Evolutionary conservation across 768 basidiomycete genomes (phyloP).

Genomic region (Lactifluus volemus): DNA sequence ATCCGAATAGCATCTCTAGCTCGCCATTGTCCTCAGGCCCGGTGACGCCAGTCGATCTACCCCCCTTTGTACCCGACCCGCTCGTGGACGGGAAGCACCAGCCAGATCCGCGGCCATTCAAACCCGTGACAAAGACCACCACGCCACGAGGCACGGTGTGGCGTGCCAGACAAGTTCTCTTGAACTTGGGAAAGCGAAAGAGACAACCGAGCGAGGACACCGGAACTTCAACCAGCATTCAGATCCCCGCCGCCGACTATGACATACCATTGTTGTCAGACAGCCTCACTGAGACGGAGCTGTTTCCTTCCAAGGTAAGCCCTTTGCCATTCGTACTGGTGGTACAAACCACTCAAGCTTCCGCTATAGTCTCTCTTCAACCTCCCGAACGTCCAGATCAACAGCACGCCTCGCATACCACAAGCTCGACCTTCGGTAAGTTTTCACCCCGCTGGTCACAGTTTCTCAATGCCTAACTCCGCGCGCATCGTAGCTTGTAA

Average conservation of each 20-base stretch:
- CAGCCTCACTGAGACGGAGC: neutral
- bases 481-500: neutral
- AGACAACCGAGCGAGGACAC: neutral
- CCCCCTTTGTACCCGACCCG: neutral
- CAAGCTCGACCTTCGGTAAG: neutral
- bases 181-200: constrained; percentile 8
- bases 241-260: neutral
- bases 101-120: constrained; percentile 7
- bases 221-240: neutral
- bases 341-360: no score
- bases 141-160: neutral
- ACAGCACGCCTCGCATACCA: neutral
- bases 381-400: constrained; percentile 5
- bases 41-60: constrained; percentile 1
- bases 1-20: neutral
- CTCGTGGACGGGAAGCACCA: constrained; percentile 10
- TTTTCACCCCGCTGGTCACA: neutral
- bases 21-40: constrained; percentile 9
- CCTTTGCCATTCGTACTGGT: neutral
- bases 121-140: neutral
- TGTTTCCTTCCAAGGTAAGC: neutral
- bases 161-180: constrained; percentile 8
- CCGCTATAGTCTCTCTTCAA: neutral
- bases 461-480: neutral
- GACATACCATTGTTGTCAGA: neutral